Conservation (phyloP, 2,329 filamentous ascomycete genomes). For the Cladobotryum mycophilum region DNA sequence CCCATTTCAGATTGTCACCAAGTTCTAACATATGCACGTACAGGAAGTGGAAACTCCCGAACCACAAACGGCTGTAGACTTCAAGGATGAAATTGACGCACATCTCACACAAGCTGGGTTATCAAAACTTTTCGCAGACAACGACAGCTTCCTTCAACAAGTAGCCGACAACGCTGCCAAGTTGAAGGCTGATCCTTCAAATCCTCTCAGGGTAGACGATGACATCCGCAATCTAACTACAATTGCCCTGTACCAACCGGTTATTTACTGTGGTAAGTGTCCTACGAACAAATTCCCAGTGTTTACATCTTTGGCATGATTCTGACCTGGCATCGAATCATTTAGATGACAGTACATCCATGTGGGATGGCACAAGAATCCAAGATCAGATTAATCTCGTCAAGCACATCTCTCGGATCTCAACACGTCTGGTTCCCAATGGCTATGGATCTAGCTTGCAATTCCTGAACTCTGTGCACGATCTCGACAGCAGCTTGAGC, state of each 20-base stretch:
- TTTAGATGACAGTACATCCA: conserved; percentile 9
- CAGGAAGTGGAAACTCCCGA: too few species aligned
- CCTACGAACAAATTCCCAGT: neutral
- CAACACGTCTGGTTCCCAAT: conserved; percentile 3
- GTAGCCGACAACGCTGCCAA: neutral
- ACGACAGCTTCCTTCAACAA: neutral
- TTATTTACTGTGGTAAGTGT: conserved; percentile 8
- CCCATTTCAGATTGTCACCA: too few species aligned
- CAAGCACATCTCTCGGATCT: conserved; percentile 1
- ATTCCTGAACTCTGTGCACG: conserved; percentile 2
- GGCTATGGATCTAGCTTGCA: conserved; percentile 3
- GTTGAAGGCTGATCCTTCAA: neutral
- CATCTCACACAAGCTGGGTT: neutral
- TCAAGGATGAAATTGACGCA: too few species aligned
- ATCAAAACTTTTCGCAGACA: neutral
- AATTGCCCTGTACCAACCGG: conserved; percentile 5
- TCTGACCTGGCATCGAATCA: too few species aligned
- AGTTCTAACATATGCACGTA: too few species aligned
- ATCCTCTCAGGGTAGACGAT: neutral
- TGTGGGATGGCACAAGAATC: neutral
- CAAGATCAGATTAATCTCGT: conserved; percentile 3
- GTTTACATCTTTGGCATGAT: neutral
- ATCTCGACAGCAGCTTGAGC: neutral
- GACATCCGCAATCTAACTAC: neutral
- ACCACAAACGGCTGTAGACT: too few species aligned